Conservation (phyloP, 768 basidiomycete species). For the Mycena galopus region DNA sequence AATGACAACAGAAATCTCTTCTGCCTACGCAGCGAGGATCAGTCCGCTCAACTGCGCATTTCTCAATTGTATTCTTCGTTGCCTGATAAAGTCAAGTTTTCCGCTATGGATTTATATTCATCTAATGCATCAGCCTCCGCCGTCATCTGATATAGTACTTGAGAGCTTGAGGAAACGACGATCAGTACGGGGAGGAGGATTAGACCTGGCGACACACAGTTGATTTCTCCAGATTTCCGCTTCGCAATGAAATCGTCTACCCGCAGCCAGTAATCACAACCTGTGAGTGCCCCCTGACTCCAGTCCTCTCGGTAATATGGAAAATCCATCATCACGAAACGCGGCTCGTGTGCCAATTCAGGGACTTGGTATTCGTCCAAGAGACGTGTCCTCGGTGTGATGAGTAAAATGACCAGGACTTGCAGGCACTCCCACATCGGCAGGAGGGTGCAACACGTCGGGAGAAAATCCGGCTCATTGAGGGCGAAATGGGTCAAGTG, state of each 20-base stretch:
- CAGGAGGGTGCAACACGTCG: not conserved
- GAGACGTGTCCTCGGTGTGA: rapidly evolving
- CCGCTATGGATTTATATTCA: too few relatives aligned
- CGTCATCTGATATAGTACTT: too few relatives aligned
- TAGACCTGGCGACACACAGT: not conserved
- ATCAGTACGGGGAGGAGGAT: not conserved
- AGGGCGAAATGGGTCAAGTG: slow-evolving; percentile 1
- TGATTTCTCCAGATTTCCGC: not conserved
- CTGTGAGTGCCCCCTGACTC: not conserved
- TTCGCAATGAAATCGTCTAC: not conserved
- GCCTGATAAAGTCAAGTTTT: too few relatives aligned
- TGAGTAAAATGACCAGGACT: not conserved
- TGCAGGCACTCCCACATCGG: not conserved
- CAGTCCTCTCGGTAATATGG: not conserved
- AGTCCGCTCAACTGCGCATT: too few relatives aligned
- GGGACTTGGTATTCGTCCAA: not conserved
- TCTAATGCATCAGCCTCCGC: too few relatives aligned
- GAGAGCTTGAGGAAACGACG: too few relatives aligned
- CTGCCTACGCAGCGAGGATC: too few relatives aligned
- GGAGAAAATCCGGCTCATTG: not conserved
- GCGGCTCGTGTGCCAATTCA: not conserved
- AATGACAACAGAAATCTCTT: too few relatives aligned
- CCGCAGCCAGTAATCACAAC: not conserved
- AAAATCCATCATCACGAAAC: not conserved
- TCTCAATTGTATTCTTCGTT: too few relatives aligned